Evolutionary conservation across 352 stramenopile genomes (phyloP).

Genomic region (Globisporangium nagaii): DNA sequence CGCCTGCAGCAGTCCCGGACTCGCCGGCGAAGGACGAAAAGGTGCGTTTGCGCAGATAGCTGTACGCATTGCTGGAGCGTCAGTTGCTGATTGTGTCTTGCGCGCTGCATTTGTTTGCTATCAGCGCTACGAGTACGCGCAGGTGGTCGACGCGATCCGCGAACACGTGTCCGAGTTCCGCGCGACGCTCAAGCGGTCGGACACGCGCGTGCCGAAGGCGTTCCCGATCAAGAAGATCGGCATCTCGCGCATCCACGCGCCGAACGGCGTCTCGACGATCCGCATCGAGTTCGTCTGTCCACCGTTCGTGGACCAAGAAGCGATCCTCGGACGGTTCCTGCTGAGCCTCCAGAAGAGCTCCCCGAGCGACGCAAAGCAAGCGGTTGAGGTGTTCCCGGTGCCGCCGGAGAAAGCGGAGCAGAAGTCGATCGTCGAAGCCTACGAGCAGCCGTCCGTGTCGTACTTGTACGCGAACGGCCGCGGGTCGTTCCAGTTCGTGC

Average conservation of each 20-base stretch:
- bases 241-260: slow-evolving; percentile 70
- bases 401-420: slow-evolving; percentile 23
- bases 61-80: not conserved
- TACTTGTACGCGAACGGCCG: slow-evolving; percentile 71
- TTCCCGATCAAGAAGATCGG: slow-evolving; percentile 82
- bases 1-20: not conserved
- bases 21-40: not conserved
- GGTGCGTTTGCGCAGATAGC: no score
- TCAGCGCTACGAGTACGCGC: slow-evolving; percentile 55
- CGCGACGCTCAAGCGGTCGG: slow-evolving; percentile 58
- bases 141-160: slow-evolving; percentile 64
- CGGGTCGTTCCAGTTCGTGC: slow-evolving; percentile 82
- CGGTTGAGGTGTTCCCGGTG: slow-evolving; percentile 59
- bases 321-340: slow-evolving; percentile 66
- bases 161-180: slow-evolving; percentile 77
- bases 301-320: slow-evolving; percentile 69
- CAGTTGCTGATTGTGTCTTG: slow-evolving; percentile 2
- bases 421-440: slow-evolving; percentile 57
- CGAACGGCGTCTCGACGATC: slow-evolving; percentile 80
- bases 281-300: slow-evolving; percentile 79
- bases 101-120: not conserved
- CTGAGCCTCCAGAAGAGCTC: slow-evolving; percentile 37
- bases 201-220: slow-evolving; percentile 66
- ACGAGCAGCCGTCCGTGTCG: slow-evolving; percentile 61
- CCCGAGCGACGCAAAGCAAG: slow-evolving; percentile 15